These are phyloP conservation scores for Hyphopichia pseudoburtonii DNA, from an alignment of 1,139 yeast species.

Conservation along the genomic window DNA sequence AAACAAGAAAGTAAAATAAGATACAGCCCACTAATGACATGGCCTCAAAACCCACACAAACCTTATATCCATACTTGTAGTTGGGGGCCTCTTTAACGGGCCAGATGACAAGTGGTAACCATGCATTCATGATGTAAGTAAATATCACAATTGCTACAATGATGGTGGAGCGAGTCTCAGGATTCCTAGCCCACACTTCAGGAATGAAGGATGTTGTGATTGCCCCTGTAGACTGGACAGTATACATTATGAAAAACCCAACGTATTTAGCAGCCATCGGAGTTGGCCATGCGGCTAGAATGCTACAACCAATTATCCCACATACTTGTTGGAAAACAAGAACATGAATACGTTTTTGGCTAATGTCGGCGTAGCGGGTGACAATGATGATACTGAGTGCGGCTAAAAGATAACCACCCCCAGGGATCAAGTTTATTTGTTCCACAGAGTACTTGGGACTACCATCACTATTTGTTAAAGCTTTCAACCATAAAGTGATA, in stretches of 20 bases:
- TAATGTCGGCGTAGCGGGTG: conserved; percentile 36
- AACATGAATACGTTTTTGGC: conserved; percentile 47
- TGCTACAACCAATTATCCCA: conserved; percentile 18
- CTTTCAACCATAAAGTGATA: conserved; percentile 44
- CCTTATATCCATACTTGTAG: conserved; percentile 1
- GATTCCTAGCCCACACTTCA: conserved; percentile 11
- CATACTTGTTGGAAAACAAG: conserved; percentile 41
- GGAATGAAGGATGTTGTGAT: conserved; percentile 13
- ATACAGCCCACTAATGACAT: conserved; percentile 2
- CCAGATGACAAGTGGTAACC: conserved; percentile 11
- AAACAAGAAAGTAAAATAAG: conserved; percentile 1
- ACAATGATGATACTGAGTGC: conserved; percentile 38
- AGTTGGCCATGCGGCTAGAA: conserved; percentile 21
- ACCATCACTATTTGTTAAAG: conserved; percentile 16
- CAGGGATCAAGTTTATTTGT: conserved; percentile 4
- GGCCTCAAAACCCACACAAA: not conserved
- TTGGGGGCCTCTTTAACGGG: not conserved
- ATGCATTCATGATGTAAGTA: conserved; percentile 29
- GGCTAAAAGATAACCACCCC: conserved; percentile 30
- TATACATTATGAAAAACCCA: conserved; percentile 18
- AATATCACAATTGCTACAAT: conserved; percentile 15
- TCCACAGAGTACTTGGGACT: conserved; percentile 25
- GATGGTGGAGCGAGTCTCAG: conserved; percentile 27
- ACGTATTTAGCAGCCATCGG: conserved; percentile 18
- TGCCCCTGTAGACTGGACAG: conserved; percentile 32